Evolutionary conservation across 1,284 basidiomycete species (phyloP), one percentile per base, ranked within the genome.

Genomic region (Ustilago cynodontis): DNA sequence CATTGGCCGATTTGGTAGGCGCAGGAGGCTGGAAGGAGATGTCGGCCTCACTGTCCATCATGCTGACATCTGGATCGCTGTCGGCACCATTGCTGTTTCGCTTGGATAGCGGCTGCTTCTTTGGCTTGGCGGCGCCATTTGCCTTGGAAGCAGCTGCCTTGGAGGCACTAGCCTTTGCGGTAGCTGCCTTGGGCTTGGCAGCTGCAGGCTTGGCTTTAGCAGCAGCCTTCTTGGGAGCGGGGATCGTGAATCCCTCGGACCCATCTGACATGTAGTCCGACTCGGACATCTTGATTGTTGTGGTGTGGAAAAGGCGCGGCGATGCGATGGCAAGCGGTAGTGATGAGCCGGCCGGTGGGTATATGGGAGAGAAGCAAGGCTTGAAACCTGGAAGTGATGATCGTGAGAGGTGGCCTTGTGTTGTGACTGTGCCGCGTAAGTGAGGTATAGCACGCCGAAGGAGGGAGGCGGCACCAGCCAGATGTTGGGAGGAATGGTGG

Each of bases 41-140:
- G 22, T 77, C 75, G 28, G 70, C 63, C 37, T 63, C 65, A 57
- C 66, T 65, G 66, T 70, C 61, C 49, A 65, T 59, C 59, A 71
- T 71, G 41, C 88, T 89, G 66, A 88, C 89, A 61, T 89, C 88
- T 37, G 85, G 86, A 31, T 83, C 82, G 74, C 75, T 77, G 39
- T 81, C 79, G 54, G 77, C 80, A 53, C 85, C 87, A 67, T 88
- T 88, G 54, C 84, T 86, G 78, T 92, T 90, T 81, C 90, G 89
- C 60, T 91, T 90, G 22, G 87, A 89, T 60, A 91, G 89, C 56
- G 90, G 90, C 83, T 88, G 87, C 75, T 87, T 85, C 18, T 86
- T 79, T 60, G 91, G 92, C 89, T 93, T 93, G 89, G 93, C 93
- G 33, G 60, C 53, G 24, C 65, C 64, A 39, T 68, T 71, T 5